A percentile compares a stretch with the other conserved stretches of the same genome.
phyloP scores from a whole-genome alignment of 495 filamentous ascomycete genomes.

The Glarea lozoyensis region DNA sequence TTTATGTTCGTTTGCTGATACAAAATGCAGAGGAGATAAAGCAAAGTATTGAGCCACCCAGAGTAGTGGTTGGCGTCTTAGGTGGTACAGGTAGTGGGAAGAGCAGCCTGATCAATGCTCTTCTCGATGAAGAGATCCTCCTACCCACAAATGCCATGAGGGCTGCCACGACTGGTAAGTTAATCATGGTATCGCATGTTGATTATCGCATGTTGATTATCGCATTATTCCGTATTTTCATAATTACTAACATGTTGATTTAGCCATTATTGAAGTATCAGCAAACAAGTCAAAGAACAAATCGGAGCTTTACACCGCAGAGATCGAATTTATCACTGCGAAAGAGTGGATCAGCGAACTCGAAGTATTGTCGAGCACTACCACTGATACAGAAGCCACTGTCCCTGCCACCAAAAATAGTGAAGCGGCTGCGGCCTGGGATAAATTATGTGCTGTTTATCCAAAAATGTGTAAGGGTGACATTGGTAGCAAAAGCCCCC shows the following conservation, averaged over 20 bases:
- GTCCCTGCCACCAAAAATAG: slow-evolving; percentile 22
- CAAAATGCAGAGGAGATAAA: not conserved
- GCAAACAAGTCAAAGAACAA: slow-evolving; percentile 41
- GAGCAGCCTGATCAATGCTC: slow-evolving; percentile 39
- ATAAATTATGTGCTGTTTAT: slow-evolving; percentile 57
- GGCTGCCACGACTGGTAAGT: slow-evolving; percentile 40
- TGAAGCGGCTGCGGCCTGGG: slow-evolving; percentile 37
- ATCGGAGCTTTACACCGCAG: slow-evolving; percentile 40
- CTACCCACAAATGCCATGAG: slow-evolving; percentile 21
- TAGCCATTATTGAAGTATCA: slow-evolving; percentile 54
- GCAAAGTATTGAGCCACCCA: not conserved
- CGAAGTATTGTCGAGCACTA: slow-evolving; percentile 35
- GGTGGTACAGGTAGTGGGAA: slow-evolving; percentile 44
- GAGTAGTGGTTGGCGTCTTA: slow-evolving; percentile 34
- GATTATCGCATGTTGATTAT: not conserved
- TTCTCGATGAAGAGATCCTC: slow-evolving; percentile 31
- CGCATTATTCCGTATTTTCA: not conserved
- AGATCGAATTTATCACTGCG: slow-evolving; percentile 50
- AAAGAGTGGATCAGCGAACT: slow-evolving; percentile 53
- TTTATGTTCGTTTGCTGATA: not conserved
- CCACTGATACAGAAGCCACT: slow-evolving; percentile 35
- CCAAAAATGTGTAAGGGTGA: slow-evolving; percentile 43
- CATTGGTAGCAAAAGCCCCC: slow-evolving; percentile 26
- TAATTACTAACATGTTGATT: slow-evolving; percentile 14
- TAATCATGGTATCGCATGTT: not conserved